Evolutionary conservation across 345 rosid genomes (phyloP), one percentile per base, ranked within the genome.

Genomic region (Isatis tinctoria): DNA sequence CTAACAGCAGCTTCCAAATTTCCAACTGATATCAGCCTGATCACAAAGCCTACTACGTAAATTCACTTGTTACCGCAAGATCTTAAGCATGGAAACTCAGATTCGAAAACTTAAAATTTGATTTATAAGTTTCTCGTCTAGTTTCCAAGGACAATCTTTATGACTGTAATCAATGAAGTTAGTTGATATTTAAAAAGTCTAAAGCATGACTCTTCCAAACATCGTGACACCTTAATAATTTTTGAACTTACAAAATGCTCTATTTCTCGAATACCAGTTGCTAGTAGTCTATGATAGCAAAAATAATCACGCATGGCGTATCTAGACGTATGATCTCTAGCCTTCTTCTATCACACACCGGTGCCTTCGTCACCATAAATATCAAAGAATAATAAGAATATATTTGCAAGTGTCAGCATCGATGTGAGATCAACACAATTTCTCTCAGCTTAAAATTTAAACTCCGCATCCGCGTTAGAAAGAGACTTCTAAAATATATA

Each of bases 1-100:
- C 90, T 94, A 61, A 94, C 98, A 56, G 98, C 98, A 58, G 88
- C 92, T 85, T 94, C 98, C 74, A 91, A 85, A 85, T 91, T 94
- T 69, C 98, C 98, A 82, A 90, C 83, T 13, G 90, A 84, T 22
- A 94, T 87, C 65, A 94, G 96, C 85, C 98, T 94, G 92, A 32
- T 60, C 65, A 80, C 59, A 37, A 54, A 75, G 18, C 51, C 24
- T 22, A 22, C 2, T 22, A 22, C 24, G 24, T 22, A 22, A 79
- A 69, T 60, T 54, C 62, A 74, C 66, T 65, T 52, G 36, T 67
- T 76, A 65, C 40, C 54, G 28, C 74, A 69, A 64, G 47, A 67
- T 20, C 45, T 60, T 53, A 30, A 51, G 62, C 47, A 6, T 49
- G 17, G 43, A 63, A 51, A 68, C 39, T 60, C 39, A 49, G 35